Base-by-base conservation (phyloP, 78 protist species). In the Dictyostelium capitatum region DNA sequence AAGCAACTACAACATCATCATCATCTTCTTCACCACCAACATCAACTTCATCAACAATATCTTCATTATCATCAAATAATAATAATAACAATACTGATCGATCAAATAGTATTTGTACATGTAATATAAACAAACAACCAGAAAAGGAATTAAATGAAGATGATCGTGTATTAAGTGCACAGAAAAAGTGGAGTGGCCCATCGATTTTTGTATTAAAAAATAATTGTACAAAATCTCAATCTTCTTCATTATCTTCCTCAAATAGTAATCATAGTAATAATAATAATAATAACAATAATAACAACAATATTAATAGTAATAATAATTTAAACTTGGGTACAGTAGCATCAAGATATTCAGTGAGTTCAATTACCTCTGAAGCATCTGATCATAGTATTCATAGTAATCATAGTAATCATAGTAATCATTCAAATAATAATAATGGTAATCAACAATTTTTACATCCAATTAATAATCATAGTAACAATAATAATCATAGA, bases 111-210 rank as follows among this genome's bases (percentile, higher is more conserved):
- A 73, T 48, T 48, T 73, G 79, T 46, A 56, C 25, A 30, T 46
- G 79, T 32, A 87, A 74, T 70, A 50, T 75, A 48, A 70, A 70
- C 47, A 53, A 79, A 54, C 6, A 14, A 6, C 50, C 70, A 8
- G 93, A 84, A 59, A 72, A 64, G 37, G 83, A 87, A 77, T 47
- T 87, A 7, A 37, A 77, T 64, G 84, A 87, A 20, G 93, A 87
- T 77, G 93, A 87, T 25, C 77, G 78, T 20, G 56, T 87, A 15
- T 64, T 87, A 87, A 54, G 64, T 19, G 83, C 64, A 19, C 92
- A 87, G 79, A 87, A 80, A 37, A 87, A 87, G 53, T 87, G 92
- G 92, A 53, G 59, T 77, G 83, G 81, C 14, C 79, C 92, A 48
- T 72, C 84, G 23, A 25, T 77, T 23, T 87, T 87, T 87, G 74